phyloP scores from a whole-genome alignment of 345 rosid genomes.

The Melaleuca alternifolia region DNA sequence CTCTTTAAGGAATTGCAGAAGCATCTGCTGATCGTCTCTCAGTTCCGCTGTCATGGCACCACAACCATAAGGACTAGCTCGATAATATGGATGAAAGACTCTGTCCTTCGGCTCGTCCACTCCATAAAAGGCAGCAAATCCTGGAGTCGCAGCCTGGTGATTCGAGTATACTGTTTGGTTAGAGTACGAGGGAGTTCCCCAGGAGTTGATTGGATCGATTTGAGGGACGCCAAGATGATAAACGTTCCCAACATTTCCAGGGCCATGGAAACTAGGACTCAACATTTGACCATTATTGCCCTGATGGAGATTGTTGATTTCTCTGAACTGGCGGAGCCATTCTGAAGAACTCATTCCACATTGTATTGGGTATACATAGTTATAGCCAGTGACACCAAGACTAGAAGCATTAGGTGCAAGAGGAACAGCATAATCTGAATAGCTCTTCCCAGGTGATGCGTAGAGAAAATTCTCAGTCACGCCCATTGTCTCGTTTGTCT shows the following conservation, averaged over 20 bases:
- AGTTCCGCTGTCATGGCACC: conserved; percentile 11
- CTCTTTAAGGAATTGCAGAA: conserved; percentile 65
- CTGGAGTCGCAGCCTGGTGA: conserved; percentile 5
- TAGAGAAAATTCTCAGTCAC: conserved; percentile 19
- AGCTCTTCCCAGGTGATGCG: conserved; percentile 13
- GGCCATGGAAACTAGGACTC: conserved; percentile 17
- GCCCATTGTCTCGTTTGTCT: neutral
- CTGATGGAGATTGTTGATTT: conserved; percentile 40
- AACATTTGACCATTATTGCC: conserved; percentile 3
- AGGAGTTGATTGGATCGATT: conserved; percentile 12
- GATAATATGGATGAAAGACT: neutral
- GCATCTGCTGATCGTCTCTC: conserved; percentile 51
- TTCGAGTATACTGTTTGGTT: conserved; percentile 21
- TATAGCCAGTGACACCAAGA: conserved; percentile 17
- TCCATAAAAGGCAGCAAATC: neutral
- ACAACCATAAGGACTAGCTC: conserved; percentile 14
- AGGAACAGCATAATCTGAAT: conserved; percentile 23
- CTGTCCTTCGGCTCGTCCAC: conserved; percentile 14
- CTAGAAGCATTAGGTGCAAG: conserved; percentile 15
- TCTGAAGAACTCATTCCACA: conserved; percentile 70
- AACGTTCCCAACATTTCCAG: conserved; percentile 22
- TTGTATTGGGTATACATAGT: conserved; percentile 32
- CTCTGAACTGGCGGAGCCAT: conserved; percentile 94
- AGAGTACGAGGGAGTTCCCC: conserved; percentile 23
- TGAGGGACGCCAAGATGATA: conserved; percentile 20